Evolutionary conservation across 140 eudicot species (phyloP), one percentile per base, ranked within the genome.

Genomic region (Bidens hawaiensis): DNA sequence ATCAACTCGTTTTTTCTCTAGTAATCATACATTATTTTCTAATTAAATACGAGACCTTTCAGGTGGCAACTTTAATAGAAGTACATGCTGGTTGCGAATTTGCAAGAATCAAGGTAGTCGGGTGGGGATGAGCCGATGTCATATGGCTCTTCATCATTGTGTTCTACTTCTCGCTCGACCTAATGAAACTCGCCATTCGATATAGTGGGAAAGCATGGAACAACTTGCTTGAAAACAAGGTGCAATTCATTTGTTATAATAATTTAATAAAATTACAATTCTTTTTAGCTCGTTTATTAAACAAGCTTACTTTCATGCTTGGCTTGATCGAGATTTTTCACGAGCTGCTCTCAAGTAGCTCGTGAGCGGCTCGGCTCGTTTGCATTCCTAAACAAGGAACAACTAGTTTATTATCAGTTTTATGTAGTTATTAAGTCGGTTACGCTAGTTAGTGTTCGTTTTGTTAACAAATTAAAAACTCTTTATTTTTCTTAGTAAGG

Each of bases 61-160:
- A 86, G 95, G 81, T 86, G 26, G 95, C 95, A 11, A 86, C 95
- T n/a, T 43, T 86, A 4, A 64, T 86, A 21, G 95, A 90, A 2
- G 95, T 82, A 9, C 82, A 82, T 10, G 86, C 90, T 3, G 43
- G 80, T 9, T 82, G 86, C 84, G 66, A 21, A 5, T 86, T 80
- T 17, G 95, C 95, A 40, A 77, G 73, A 63, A 86, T 82, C 26
- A 62, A 82, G 33, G 87, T 82, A 46, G 76, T 76, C 14, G 95
- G 95, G 6, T 86, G 95, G 95, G 89, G 95, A 43, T 85, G 95
- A 89, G 95, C 95, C 6, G 89, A 79, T 21, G 86, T 71, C 15
- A 83, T 86, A 60, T 86, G 95, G 95, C 62, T 82, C 15, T 86
- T 70, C 74, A 86, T 81, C 36, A 36, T 86, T 2, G 84, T 80